Evolutionary conservation across 2,329 filamentous ascomycete genomes (phyloP), one percentile per base, ranked within the genome.

Genomic region (Fusarium brevicatenulatum): DNA sequence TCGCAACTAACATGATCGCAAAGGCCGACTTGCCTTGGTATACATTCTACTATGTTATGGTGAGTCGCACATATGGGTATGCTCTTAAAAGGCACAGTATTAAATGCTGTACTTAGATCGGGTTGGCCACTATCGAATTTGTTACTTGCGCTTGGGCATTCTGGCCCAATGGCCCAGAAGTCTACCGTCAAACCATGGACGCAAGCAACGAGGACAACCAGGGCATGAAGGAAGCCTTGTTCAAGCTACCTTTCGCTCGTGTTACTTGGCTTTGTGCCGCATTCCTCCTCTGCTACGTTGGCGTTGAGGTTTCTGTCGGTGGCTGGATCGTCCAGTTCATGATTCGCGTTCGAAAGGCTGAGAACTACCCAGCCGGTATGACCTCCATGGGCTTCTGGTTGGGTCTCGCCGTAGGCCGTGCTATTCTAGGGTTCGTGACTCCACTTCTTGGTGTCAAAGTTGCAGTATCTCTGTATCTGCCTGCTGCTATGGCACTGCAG

Each of bases 291-390:
- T 88, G 89, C 37, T 95, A 95, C 76, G 91, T 95, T 1, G 93
- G 94, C 12, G 85, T 91, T 3, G 93, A 96, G 80, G 91, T 93
- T 49, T 90, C 91, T 0, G 86, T 95, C 1, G 92, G 92, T 25
- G 93, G 93, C 9, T 96, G 93, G 94, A 93, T 96, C 63, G 91
- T 95, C 58, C 90, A 91, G 9, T 95, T 96, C 80, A 95, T 96
- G 92, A 90, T 94, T 32, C 87, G 90, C 39, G 91, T 94, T 10
- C 88, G 94, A 10, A 81, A 90, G n/a, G 92, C 90, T 2, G 86
- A 84, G 7, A 82, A 89, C 0, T 95, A 95, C 73, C 88, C 89
- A 1, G 90, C 90, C 32, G 93, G 93, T 15, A 92, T 95, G 86
- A 90, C 90, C 0, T 91, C 91, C 0, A 94, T 92, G 4, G 93